Evolutionary conservation across 805 yeast genomes (phyloP).

Genomic region (Metschnikowia lochheadii): DNA sequence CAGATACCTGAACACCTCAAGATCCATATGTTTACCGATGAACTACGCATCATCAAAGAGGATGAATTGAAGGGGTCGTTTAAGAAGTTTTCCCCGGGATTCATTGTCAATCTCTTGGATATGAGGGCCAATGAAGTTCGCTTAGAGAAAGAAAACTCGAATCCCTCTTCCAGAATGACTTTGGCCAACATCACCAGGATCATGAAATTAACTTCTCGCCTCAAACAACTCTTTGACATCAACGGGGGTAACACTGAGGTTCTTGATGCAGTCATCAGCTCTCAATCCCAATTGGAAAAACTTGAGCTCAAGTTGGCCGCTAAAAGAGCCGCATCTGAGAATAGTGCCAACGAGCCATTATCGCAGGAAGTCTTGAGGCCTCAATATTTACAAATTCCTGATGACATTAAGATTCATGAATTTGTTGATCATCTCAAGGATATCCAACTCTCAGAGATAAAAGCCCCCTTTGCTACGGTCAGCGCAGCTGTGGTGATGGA

Average conservation of each 20-base stretch:
- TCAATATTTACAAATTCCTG: conserved; percentile 15
- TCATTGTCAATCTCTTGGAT: conserved; percentile 10
- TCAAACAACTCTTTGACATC: conserved; percentile 10
- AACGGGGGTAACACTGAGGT: conserved; percentile 18
- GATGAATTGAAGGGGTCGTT: conserved; percentile 15
- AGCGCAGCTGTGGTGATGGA: conserved; percentile 7
- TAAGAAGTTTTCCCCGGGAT: conserved; percentile 5
- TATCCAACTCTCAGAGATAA: conserved; percentile 7
- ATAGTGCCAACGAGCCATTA: conserved; percentile 11
- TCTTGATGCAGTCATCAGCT: conserved; percentile 15
- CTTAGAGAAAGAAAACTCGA: conserved; percentile 5
- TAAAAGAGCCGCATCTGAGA: background rate
- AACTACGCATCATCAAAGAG: conserved; percentile 11
- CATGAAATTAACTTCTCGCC: conserved; percentile 11
- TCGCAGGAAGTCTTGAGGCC: conserved; percentile 3
- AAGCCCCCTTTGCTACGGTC: conserved; percentile 2
- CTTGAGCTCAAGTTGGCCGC: conserved; percentile 13
- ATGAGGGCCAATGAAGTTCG: conserved; percentile 11
- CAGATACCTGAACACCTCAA: conserved; percentile 22
- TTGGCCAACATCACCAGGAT: conserved; percentile 9
- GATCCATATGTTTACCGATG: conserved; percentile 18
- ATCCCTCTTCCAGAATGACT: conserved; percentile 9
- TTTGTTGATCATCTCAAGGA: conserved; percentile 7
- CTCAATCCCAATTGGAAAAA: conserved; percentile 10
- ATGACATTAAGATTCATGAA: conserved; percentile 10